Conservation (phyloP, 371 early-diverging fungal species). For the Lichtheimia ornata region DNA sequence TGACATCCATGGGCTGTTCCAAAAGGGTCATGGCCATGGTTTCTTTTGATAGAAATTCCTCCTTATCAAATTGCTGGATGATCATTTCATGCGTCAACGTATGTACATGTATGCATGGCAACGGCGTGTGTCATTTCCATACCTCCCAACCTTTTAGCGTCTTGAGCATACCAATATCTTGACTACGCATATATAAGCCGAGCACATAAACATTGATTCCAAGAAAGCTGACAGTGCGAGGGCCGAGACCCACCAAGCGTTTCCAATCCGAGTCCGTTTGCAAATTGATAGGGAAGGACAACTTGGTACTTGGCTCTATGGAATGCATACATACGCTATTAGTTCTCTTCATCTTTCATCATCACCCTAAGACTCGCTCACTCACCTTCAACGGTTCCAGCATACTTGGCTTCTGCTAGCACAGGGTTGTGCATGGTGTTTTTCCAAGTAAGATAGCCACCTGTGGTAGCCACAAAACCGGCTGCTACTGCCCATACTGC, state of each 20-base stretch:
- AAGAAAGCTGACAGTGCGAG: slow-evolving; percentile 69
- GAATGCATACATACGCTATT: not conserved
- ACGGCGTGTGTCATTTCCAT: slow-evolving; percentile 4
- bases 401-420: slow-evolving; percentile 26
- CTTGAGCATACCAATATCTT: slow-evolving; percentile 40
- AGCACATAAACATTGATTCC: slow-evolving; percentile 69
- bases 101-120: not conserved
- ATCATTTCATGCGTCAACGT: not conserved
- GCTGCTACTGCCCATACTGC: not conserved
- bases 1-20: slow-evolving; percentile 45
- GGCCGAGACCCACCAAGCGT: slow-evolving; percentile 65
- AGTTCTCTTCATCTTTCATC: not conserved
- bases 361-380: too few species aligned
- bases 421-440: slow-evolving; percentile 5
- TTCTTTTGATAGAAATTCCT: slow-evolving; percentile 32
- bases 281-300: slow-evolving; percentile 38
- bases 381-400: slow-evolving; percentile 42
- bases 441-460: slow-evolving; percentile 6
- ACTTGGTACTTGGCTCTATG: slow-evolving; percentile 38
- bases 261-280: slow-evolving; percentile 37
- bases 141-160: slow-evolving; percentile 40
- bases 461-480: not conserved
- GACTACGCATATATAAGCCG: slow-evolving; percentile 58
- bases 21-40: slow-evolving; percentile 35
- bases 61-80: slow-evolving; percentile 38